These are phyloP conservation scores for Vitis hybrid DNA, from an alignment of 177 flowering plant species.

Conservation along the genomic window DNA sequence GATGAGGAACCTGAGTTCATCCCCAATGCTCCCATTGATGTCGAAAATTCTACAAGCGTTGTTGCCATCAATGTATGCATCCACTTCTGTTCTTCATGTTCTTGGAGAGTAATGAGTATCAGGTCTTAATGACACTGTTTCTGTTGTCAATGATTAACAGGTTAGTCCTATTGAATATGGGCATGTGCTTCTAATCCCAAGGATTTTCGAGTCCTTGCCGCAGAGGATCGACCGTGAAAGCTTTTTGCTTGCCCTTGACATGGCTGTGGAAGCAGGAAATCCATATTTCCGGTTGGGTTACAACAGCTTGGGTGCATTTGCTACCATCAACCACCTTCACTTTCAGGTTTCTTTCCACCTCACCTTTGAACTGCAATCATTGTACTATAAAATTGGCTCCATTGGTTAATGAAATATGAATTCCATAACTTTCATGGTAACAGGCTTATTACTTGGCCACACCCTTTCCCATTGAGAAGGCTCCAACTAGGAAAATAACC, in stretches of 20 bases:
- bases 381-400: too few species aligned
- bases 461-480: constrained; percentile 82
- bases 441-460: constrained; percentile 81
- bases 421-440: background rate
- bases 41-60: constrained; percentile 59
- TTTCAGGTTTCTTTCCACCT: constrained; percentile 56
- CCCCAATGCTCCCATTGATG: constrained; percentile 57
- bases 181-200: constrained; percentile 81
- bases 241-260: constrained; percentile 68
- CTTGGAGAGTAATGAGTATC: background rate
- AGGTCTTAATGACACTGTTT: background rate
- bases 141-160: constrained; percentile 30
- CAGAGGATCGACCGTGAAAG: constrained; percentile 79
- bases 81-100: background rate
- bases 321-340: constrained; percentile 90
- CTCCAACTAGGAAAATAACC: constrained; percentile 51
- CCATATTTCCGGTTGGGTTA: constrained; percentile 82
- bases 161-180: constrained; percentile 93
- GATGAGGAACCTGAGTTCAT: constrained; percentile 48
- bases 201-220: constrained; percentile 67
- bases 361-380: background rate
- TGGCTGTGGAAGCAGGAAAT: constrained; percentile 75
- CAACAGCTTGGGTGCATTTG: constrained; percentile 94
- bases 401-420: background rate
- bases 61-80: constrained; percentile 79